A percentile compares a stretch with the other conserved stretches of the same genome.
Evolutionary conservation across 2,329 filamentous ascomycete genomes (phyloP).

Genomic region (Cladosporium austrohemisphaericum): DNA sequence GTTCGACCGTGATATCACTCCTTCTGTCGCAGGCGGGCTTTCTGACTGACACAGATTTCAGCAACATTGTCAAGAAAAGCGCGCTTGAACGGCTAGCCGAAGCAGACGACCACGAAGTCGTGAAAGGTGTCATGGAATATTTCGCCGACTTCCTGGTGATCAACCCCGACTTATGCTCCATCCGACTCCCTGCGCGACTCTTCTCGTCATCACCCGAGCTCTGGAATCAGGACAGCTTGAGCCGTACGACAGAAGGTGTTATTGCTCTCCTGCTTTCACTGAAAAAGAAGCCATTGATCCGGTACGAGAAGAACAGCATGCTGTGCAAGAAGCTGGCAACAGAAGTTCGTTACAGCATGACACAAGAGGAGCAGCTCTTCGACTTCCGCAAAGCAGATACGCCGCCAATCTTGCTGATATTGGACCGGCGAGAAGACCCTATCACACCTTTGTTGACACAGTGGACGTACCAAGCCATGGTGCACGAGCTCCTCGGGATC

Average conservation of each 20-base stretch:
- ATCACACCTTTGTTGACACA: conserved; percentile 92
- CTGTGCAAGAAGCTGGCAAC: conserved; percentile 89
- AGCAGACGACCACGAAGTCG: conserved; percentile 95
- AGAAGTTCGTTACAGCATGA: conserved; percentile 87
- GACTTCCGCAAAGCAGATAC: conserved; percentile 95
- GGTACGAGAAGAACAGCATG: conserved; percentile 87
- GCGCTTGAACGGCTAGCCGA: conserved; percentile 90
- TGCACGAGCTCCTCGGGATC: conserved; percentile 91
- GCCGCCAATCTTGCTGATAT: conserved; percentile 81
- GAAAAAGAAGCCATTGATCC: conserved; percentile 94
- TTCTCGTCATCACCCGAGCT: conserved; percentile 59
- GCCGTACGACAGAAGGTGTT: conserved; percentile 81
- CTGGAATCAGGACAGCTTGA: conserved; percentile 87
- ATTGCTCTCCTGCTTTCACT: conserved; percentile 79
- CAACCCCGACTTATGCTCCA: conserved; percentile 71
- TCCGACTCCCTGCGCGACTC: conserved; percentile 29
- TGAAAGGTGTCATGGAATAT: conserved; percentile 89
- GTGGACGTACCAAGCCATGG: conserved; percentile 99
- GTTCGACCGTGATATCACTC: conserved; percentile 23
- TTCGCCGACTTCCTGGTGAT: conserved; percentile 95
- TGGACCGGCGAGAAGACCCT: conserved; percentile 90
- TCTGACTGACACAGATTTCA: conserved; percentile 63
- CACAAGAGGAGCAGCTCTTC: conserved; percentile 93
- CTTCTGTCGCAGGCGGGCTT: conserved; percentile 19
- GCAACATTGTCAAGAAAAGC: conserved; percentile 96